A percentile compares a stretch with the other conserved stretches of the same genome.
These are phyloP conservation scores for Withania somnifera DNA, from an alignment of 305 asterid genomes.

Conservation along the genomic window DNA sequence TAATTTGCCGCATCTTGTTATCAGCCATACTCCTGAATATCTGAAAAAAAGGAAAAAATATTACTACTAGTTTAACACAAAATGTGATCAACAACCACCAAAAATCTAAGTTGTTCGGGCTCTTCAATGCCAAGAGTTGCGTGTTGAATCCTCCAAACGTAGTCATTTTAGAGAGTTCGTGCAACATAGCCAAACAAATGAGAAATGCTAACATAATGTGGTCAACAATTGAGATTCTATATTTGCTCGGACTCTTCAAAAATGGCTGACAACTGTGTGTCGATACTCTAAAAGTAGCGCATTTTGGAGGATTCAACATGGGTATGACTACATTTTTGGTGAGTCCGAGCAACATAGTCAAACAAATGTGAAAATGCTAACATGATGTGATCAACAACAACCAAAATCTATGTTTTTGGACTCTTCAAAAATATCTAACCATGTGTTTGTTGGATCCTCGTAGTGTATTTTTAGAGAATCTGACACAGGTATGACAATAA, in stretches of 20 bases:
- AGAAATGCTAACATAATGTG: not conserved
- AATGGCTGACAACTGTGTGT: not conserved
- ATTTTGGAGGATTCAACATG: not conserved
- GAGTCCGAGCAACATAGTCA: not conserved
- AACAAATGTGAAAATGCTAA: not conserved
- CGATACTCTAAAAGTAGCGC: not conserved
- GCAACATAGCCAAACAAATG: not conserved
- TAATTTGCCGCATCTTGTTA: slow-evolving; percentile 71
- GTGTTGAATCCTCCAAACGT: too few relatives aligned
- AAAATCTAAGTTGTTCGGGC: too few relatives aligned
- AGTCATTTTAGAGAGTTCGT: not conserved
- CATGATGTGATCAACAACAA: not conserved
- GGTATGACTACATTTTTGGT: not conserved
- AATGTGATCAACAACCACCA: too few relatives aligned
- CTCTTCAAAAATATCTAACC: not conserved
- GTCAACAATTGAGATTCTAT: not conserved
- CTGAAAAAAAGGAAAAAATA: too few relatives aligned
- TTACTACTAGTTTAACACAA: too few relatives aligned
- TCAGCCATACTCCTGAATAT: slow-evolving; percentile 92
- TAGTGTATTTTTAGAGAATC: not conserved
- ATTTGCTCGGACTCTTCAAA: not conserved
- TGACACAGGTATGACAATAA: not conserved
- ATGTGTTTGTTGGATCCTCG: not conserved
- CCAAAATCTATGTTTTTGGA: not conserved
- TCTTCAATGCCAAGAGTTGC: too few relatives aligned